Evolutionary conservation across 176 grass and related monocot genomes (phyloP).

Genomic region (Triticum urartu): DNA sequence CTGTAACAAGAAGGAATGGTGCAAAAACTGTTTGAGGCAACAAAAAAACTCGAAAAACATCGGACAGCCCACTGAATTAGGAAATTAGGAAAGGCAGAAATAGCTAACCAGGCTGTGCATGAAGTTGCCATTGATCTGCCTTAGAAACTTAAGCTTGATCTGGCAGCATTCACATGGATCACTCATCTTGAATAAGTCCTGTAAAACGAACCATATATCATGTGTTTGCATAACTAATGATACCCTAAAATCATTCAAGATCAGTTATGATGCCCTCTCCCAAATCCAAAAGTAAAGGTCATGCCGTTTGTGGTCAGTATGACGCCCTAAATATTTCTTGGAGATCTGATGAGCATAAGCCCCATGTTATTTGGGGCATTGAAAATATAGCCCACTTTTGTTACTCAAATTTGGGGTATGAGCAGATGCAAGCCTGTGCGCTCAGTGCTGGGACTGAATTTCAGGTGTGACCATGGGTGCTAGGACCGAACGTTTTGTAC

Average conservation of each 20-base stretch:
- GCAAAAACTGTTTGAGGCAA: background rate
- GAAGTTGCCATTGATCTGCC: background rate
- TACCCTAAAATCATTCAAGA: background rate
- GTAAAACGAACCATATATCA: background rate
- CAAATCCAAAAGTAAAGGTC: too few species aligned
- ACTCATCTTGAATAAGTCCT: background rate
- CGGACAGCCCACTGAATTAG: background rate
- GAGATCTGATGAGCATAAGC: too few species aligned
- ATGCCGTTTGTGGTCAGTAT: too few species aligned
- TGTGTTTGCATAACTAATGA: background rate
- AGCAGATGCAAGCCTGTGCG: too few species aligned
- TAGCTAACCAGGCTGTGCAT: slow-evolving; percentile 8
- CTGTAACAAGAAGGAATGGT: slow-evolving; percentile 14
- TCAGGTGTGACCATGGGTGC: too few species aligned
- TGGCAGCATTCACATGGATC: background rate
- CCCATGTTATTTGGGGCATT: too few species aligned
- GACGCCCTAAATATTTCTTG: too few species aligned
- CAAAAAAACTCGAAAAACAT: too few species aligned
- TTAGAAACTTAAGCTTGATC: background rate
- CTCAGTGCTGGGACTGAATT: too few species aligned
- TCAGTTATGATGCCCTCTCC: background rate
- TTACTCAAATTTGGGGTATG: too few species aligned
- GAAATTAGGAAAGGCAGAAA: background rate
- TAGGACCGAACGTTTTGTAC: too few species aligned
- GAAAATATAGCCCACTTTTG: too few species aligned